Conservation (phyloP, 495 filamentous ascomycete genomes). For the Hypomontagnella submonticulosa region DNA sequence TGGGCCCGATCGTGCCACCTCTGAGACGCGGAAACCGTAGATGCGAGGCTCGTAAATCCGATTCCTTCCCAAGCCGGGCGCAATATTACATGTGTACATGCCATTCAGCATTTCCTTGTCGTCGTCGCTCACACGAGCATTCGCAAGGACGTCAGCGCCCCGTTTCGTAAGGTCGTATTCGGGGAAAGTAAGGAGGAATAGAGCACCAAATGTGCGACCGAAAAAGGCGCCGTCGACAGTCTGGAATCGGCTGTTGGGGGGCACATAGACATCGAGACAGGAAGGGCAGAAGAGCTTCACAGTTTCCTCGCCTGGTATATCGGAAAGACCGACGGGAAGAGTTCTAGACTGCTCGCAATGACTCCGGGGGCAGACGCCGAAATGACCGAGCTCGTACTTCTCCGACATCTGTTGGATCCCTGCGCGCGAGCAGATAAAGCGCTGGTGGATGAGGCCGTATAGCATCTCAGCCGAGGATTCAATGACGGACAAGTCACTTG, state of each 20-base stretch:
- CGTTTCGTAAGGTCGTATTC: constrained; percentile 82
- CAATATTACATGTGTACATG: constrained; percentile 81
- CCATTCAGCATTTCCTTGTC: constrained; percentile 79
- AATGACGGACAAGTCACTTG: constrained; percentile 91
- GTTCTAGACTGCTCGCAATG: constrained; percentile 88
- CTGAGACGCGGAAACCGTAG: constrained; percentile 94
- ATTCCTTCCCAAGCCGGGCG: constrained; percentile 82
- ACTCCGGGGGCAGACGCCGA: constrained; percentile 90
- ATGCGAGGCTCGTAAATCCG: constrained; percentile 94
- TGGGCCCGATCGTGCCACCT: constrained; percentile 85
- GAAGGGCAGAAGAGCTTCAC: constrained; percentile 98
- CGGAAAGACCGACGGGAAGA: constrained; percentile 89
- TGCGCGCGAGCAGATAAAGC: constrained; percentile 96
- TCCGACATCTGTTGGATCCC: constrained; percentile 99
- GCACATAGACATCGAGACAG: constrained; percentile 96
- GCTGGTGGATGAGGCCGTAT: constrained; percentile 97
- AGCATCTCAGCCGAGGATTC: constrained; percentile 97
- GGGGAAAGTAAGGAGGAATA: constrained; percentile 98
- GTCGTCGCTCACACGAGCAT: constrained; percentile 52
- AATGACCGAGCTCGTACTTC: constrained; percentile 96
- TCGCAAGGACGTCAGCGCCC: constrained; percentile 56
- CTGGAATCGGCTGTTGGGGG: constrained; percentile 96
- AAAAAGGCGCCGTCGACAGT: constrained; percentile 99
- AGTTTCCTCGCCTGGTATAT: constrained; percentile 95
- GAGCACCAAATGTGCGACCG: constrained; percentile 88